Evolutionary conservation across 2,329 filamentous ascomycete genomes (phyloP), one percentile per base, ranked within the genome.

Genomic region (Cladosporium sphaerospermum): DNA sequence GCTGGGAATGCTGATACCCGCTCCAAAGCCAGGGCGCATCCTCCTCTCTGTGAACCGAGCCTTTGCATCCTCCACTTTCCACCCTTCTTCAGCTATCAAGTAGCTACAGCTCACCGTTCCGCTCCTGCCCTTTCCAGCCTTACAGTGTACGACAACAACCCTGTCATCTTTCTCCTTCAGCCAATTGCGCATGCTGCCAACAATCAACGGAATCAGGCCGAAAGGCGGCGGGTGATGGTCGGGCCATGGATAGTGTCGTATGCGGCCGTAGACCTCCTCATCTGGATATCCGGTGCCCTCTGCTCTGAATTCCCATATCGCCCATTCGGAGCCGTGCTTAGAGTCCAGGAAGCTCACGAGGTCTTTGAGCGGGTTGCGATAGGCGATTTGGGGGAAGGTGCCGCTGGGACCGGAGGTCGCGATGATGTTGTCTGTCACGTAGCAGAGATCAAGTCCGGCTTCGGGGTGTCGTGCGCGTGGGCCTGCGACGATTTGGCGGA

Each of bases 171-270:
- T 74, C 11, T 79, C 78, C 44, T 79, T 75, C 50, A 95, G 69
- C 89, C 92, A 97, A 64, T 92, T 88, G 56, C 88, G 80, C 91
- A 99, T 97, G 63, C 87, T 88, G 1, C 84, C 90, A 79, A 96
- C 84, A 57, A 96, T 91, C 71, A 89, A 78, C 0, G 92, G 92
- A 34, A 99, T 84, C 16, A 97, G 76, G 18, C 83, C 79, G 64
- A 99, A 99, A 0, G 93, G 93, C 49, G 93, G 93, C 3, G 93
- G 93, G 67, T 99, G 93, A 67, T 99, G 93, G 67, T 99, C 93
- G 0, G 93, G 93, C 83, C 89, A 99, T 0, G 93, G 93, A 65
- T 91, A 97, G 71, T 99, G 93, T 58, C 86, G 82, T 58, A 97
- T 85, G 3, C 91, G 80, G 33, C 82, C 79, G 67, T 96, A 89